Evolutionary conservation across 2,329 filamentous ascomycete species (phyloP), one percentile per base, ranked within the genome.

Genomic region (Venturia carpophila): DNA sequence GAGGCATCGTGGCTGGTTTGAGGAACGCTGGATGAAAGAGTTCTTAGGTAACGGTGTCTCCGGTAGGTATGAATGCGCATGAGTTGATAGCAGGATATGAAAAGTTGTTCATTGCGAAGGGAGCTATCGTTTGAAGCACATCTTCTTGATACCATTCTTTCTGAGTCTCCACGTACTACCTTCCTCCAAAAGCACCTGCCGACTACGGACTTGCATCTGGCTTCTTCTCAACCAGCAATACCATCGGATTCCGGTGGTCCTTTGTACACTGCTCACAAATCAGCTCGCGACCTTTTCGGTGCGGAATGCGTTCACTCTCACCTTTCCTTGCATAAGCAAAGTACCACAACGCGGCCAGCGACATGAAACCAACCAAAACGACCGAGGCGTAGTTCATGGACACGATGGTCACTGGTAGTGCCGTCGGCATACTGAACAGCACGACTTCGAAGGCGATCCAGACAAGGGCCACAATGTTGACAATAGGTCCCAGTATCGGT

Each of bases 371-470:
- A 13, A 74, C 75, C 67, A 77, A 77, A 0, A 77, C 76, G 3
- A 76, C 76, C 60, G 70, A 73, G 1, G 75, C 75, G 63, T 78
- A 78, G 66, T 81, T 81, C 79, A 81, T 76, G 2, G 70, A 74
- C 0, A 69, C 69, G 0, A 76, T 70, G 45, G 73, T 75, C 0
- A 76, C 76, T 0, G 79, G 77, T 17, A 81, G 67, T 56, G 73
- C 76, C 24, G 79, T 76, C 0, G 80, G 89, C 87, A 92, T 90
- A 73, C 87, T 91, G 77, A 92, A 92, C 56, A 92, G 77, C 65
- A 89, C 82, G 19, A 90, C 82, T 1, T 88, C 83, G 21, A 92
- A 79, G 34, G 78, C 73, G 66, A 92, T 90, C 89, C 89, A 92
- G 45, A 78, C 75, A n/a, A 65, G 64, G 2, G 64, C 55, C 13